Base-by-base conservation (phyloP, 768 basidiomycete species). In the Rhodotorula graminis region DNA sequence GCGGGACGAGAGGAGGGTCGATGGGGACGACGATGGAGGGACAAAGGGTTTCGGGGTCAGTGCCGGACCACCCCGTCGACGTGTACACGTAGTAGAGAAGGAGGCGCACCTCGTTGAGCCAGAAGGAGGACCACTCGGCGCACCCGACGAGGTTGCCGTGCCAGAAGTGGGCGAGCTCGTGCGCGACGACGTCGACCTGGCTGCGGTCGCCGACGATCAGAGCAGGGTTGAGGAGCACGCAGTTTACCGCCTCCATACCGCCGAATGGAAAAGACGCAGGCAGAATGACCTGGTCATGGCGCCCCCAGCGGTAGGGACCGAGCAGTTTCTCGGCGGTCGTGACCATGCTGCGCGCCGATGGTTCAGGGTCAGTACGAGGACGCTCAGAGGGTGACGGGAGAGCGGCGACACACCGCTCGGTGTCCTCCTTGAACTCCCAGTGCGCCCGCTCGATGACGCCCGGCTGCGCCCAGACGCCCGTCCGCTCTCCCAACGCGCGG, bases 391-490 rank as follows among this genome's bases (percentile, higher is more conserved):
- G 37, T 40, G 67, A 70, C 33, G 23, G 16, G 21, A 47, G 53
- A 31, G 19, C 33, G 21, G 18, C 46, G 53, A 71, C 78, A 65
- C 58, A 92, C 90, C 85, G 86, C 25, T 88, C 86, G 4, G 92
- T 92, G 78, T 96, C 92, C 72, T 90, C 88, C 71, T 85, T 87
- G 78, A 98, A 98, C 80, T 98, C 94, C 87, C 89, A 89, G 77
- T 87, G 90, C 0, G 89, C 87, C 4, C 84, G 85, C 0, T 92
- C 88, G 70, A 96, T 85, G 44, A 89, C 80, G 76, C 89, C 87
- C 0, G 93, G 93, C 81, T 97, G 93, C 2, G 92, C 88, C 94
- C 94, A 97, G 10, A 93, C 85, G 2, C 94, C 94, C 23, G 85
- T 88, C 91, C 95, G 92, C 75, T 86, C 88, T 27, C 88, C 90